Conservation (phyloP, 2,329 filamentous ascomycete species). For the Fusarium caatingaense region DNA sequence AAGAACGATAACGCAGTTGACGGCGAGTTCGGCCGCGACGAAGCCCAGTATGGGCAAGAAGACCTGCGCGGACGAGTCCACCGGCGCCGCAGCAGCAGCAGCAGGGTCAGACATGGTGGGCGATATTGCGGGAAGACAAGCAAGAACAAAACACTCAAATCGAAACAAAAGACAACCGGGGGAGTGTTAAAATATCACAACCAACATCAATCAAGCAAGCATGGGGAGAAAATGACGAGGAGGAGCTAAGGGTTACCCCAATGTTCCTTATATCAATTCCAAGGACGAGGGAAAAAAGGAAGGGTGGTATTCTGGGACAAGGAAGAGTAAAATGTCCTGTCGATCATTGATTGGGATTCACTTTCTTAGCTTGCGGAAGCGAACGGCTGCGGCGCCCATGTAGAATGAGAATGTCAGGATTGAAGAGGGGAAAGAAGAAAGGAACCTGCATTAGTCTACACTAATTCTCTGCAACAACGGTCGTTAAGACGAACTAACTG, state of each 20-base stretch:
- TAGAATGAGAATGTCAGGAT: background rate
- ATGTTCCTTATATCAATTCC: conserved; percentile 31
- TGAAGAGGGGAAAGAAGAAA: background rate
- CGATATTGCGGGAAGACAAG: background rate
- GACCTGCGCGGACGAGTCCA: conserved; percentile 31
- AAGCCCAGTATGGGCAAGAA: conserved; percentile 35
- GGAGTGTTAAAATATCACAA: background rate
- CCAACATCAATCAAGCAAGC: background rate
- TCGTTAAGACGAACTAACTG: background rate
- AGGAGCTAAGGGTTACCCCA: background rate
- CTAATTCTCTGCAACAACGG: conserved; percentile 5
- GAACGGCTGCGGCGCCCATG: background rate
- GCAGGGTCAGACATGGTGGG: conserved; percentile 11
- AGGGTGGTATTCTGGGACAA: background rate
- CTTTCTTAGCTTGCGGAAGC: background rate
- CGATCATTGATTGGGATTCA: conserved; percentile 13
- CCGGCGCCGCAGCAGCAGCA: background rate
- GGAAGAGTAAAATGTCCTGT: conserved; percentile 9
- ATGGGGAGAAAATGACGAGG: background rate
- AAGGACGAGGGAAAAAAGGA: background rate
- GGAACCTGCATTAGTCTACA: conserved; percentile 26
- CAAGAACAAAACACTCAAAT: conserved; percentile 3
- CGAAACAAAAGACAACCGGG: conserved; percentile 15
- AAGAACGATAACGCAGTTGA: conserved; percentile 49
- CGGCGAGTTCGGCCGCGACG: conserved; percentile 46